A percentile compares a stretch with the other conserved stretches of the same genome.
Conservation (phyloP, 192 early-diverging fungal genomes). For the Podila verticillata region DNA sequence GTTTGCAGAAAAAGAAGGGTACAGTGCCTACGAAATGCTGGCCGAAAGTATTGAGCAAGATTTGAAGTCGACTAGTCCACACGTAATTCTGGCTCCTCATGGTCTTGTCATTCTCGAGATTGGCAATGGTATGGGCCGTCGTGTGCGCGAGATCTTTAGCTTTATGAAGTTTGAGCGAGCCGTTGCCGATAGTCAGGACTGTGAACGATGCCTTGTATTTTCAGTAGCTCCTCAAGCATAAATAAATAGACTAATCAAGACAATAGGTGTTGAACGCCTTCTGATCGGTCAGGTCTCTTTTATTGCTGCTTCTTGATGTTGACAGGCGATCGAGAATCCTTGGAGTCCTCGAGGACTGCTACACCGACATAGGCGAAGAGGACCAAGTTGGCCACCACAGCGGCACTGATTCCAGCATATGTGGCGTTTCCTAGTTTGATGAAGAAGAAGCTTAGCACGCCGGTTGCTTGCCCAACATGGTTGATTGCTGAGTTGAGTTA, state of each 20-base stretch:
- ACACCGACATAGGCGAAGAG: conserved; percentile 55
- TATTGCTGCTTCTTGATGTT: conserved; percentile 45
- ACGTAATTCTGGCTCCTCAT: conserved; percentile 26
- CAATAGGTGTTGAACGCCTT: no score
- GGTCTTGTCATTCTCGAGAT: conserved; percentile 64
- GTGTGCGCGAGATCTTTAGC: conserved; percentile 60
- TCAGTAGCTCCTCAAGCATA: not conserved
- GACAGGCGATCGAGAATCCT: conserved; percentile 13
- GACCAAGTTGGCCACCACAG: conserved; percentile 58
- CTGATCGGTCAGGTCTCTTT: not conserved
- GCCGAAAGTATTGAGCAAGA: conserved; percentile 17
- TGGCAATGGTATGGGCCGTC: conserved; percentile 66
- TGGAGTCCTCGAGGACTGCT: conserved; percentile 56
- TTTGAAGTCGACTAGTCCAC: not conserved
- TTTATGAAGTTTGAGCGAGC: conserved; percentile 53
- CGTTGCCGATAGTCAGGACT: conserved; percentile 60
- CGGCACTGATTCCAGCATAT: conserved; percentile 63
- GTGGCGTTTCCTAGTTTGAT: conserved; percentile 56
- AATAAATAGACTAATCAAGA: not conserved
- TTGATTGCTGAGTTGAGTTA: not conserved
- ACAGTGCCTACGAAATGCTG: conserved; percentile 67
- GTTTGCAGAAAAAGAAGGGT: conserved; percentile 70
- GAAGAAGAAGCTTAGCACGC: no score
- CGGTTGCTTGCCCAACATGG: no score
- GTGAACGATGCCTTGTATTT: conserved; percentile 69